Conservation (phyloP, 2,329 filamentous ascomycete genomes). For the Aspergillus jensenii region DNA sequence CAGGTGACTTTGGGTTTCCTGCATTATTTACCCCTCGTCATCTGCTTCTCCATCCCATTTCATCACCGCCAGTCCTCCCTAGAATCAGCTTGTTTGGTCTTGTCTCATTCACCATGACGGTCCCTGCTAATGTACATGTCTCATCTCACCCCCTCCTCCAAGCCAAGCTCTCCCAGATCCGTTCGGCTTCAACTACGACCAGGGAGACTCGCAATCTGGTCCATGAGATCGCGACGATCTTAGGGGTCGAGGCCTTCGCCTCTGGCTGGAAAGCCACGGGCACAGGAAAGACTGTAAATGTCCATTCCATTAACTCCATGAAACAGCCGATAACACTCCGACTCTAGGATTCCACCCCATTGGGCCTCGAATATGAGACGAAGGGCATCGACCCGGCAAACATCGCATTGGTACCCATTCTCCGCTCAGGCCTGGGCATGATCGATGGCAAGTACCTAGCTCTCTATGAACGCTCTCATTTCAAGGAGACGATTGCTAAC, state of each 20-base stretch:
- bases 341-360: constrained; percentile 70
- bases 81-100: neutral
- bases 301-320: neutral
- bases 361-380: constrained; percentile 73
- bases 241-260: constrained; percentile 78
- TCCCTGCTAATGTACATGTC: constrained; percentile 65
- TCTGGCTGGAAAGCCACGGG: constrained; percentile 57
- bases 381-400: constrained; percentile 62
- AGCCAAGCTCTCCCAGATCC: constrained; percentile 86
- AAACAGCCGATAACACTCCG: neutral
- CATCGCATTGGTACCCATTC: constrained; percentile 83
- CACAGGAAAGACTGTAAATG: constrained; percentile 61
- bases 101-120: constrained; percentile 24
- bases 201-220: constrained; percentile 78
- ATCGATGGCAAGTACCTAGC: constrained; percentile 63
- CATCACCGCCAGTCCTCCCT: constrained; percentile 2
- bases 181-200: constrained; percentile 67
- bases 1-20: constrained; percentile 12
- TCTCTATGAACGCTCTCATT: neutral
- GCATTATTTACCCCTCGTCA: constrained; percentile 11
- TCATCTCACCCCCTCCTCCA: constrained; percentile 82
- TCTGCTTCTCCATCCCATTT: neutral
- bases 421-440: constrained; percentile 91
- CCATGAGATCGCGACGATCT: constrained; percentile 80
- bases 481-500: neutral